Evolutionary conservation across 2,329 filamentous ascomycete genomes (phyloP).

Genomic region (Stemphylium lycopersici): DNA sequence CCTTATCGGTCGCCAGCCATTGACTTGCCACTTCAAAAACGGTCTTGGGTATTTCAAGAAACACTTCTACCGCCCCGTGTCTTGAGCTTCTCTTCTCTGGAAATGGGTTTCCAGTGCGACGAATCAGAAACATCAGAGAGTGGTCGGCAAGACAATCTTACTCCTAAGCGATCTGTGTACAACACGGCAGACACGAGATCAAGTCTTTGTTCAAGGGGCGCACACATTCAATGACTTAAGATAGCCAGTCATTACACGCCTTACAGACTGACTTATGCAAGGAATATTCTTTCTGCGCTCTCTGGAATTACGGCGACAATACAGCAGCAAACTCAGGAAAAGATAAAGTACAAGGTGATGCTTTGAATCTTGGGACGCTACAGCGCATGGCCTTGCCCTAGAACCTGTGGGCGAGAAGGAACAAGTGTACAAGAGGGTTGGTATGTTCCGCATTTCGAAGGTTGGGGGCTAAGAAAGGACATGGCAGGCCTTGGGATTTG

Average conservation of each 20-base stretch:
- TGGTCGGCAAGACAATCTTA: neutral
- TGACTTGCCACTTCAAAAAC: neutral
- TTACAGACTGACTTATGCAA: neutral
- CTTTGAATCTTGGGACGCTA: too few relatives aligned
- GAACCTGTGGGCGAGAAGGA: neutral
- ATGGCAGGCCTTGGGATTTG: neutral
- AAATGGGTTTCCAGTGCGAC: neutral
- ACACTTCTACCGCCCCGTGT: neutral
- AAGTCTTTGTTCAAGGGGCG: too few relatives aligned
- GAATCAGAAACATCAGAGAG: too few relatives aligned
- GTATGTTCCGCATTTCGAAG: neutral
- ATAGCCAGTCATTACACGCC: neutral
- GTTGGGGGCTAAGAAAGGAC: neutral
- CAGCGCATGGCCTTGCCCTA: neutral
- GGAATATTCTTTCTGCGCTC: neutral
- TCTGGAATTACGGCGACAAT: neutral
- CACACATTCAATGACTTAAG: neutral
- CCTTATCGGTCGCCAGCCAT: neutral
- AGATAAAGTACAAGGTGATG: too few relatives aligned
- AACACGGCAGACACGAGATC: neutral
- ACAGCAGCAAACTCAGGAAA: neutral
- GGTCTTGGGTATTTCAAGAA: neutral
- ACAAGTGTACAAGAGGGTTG: neutral
- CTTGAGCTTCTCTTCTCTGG: neutral
- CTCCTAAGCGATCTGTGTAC: neutral